Evolutionary conservation across 441 rosid species (phyloP).

Genomic region (Iberis amara): DNA sequence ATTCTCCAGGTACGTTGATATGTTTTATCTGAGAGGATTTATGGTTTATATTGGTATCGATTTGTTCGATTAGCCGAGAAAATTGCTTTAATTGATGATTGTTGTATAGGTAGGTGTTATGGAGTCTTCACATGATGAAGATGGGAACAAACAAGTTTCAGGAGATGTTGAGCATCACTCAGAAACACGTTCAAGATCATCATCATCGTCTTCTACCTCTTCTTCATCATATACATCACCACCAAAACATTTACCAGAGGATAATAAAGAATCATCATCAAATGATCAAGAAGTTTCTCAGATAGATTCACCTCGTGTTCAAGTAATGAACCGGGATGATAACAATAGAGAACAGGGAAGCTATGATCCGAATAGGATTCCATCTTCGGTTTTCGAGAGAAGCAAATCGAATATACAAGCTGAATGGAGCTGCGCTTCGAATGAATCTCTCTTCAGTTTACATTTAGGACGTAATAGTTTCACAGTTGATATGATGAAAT

Average conservation of each 20-base stretch:
- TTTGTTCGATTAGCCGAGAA: too few relatives aligned
- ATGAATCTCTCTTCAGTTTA: slow-evolving; percentile 33
- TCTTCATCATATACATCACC: slow-evolving; percentile 30
- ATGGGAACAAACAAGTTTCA: slow-evolving; percentile 16
- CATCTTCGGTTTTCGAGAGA: slow-evolving; percentile 32
- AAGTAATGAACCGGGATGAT: slow-evolving; percentile 28
- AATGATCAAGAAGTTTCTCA: slow-evolving; percentile 14
- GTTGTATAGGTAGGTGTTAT: slow-evolving; percentile 24
- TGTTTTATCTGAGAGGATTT: neutral
- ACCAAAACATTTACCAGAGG: slow-evolving; percentile 20
- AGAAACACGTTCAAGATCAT: slow-evolving; percentile 27
- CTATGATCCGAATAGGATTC: slow-evolving; percentile 32
- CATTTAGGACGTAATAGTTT: slow-evolving; percentile 33
- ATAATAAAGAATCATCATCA: neutral
- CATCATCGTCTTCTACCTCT: slow-evolving; percentile 16
- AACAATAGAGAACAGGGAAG: neutral
- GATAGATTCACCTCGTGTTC: slow-evolving; percentile 28
- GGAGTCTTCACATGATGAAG: slow-evolving; percentile 20
- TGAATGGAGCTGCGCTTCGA: slow-evolving; percentile 35
- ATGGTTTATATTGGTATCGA: too few relatives aligned
- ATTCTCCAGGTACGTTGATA: too few relatives aligned
- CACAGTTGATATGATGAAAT: slow-evolving; percentile 23
- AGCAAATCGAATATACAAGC: slow-evolving; percentile 31
- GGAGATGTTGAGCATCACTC: slow-evolving; percentile 19
- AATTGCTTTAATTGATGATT: slow-evolving; percentile 7